Evolutionary conservation across 129 eudicot genomes (phyloP).

Genomic region (Kitagawia praeruptora): DNA sequence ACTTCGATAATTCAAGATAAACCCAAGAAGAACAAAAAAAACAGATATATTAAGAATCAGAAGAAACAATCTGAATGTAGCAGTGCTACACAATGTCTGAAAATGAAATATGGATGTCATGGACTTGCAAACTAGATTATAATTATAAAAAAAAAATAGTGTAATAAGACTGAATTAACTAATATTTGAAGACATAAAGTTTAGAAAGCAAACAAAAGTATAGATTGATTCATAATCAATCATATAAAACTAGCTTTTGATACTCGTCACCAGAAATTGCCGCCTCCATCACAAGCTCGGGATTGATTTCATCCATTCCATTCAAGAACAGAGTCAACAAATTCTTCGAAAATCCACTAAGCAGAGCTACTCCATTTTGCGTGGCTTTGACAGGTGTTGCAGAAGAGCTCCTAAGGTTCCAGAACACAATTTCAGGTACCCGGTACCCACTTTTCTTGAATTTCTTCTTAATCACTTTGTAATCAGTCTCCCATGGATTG

Average conservation of each 20-base stretch:
- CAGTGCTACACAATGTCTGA: neutral
- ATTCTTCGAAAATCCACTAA: conserved; percentile 58
- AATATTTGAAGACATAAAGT: neutral
- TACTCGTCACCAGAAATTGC: conserved; percentile 51
- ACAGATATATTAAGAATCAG: neutral
- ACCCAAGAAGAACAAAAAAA: no score
- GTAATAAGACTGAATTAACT: neutral
- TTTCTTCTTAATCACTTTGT: conserved; percentile 38
- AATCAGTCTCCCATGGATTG: conserved; percentile 53
- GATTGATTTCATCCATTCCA: conserved; percentile 29
- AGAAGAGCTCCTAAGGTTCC: conserved; percentile 48
- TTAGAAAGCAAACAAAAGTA: no score
- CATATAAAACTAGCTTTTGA: conserved; percentile 46
- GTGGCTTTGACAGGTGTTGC: conserved; percentile 35
- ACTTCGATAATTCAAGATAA: no score
- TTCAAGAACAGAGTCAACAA: conserved; percentile 44
- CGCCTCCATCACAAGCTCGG: conserved; percentile 38
- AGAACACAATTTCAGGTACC: conserved; percentile 64
- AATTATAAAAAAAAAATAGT: neutral
- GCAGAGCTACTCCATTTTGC: conserved; percentile 39
- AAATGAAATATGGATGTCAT: neutral
- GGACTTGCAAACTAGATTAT: neutral
- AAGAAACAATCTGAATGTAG: neutral
- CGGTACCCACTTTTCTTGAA: conserved; percentile 27
- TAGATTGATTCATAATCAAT: conserved; percentile 2